Evolutionary conservation across 805 yeast genomes (phyloP).

Genomic region (Metschnikowia chrysomelidarum): DNA sequence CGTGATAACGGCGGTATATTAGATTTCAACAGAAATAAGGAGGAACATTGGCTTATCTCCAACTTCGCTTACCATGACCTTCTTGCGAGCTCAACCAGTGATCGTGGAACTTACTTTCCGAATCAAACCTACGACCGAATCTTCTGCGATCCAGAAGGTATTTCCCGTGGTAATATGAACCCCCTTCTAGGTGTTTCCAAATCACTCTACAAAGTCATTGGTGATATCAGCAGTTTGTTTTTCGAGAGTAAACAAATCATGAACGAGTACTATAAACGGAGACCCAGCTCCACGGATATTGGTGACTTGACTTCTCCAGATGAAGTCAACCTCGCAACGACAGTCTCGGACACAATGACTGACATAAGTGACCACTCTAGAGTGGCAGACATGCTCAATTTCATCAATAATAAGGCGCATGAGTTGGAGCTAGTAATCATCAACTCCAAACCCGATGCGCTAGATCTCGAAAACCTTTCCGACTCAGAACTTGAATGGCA

Average conservation of each 20-base stretch:
- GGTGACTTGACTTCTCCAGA: constrained; percentile 4
- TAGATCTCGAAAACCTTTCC: constrained; percentile 39
- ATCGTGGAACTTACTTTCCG: constrained; percentile 65
- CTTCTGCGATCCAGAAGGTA: constrained; percentile 36
- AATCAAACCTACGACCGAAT: constrained; percentile 56
- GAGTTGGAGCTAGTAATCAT: constrained; percentile 50
- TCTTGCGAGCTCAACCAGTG: constrained; percentile 57
- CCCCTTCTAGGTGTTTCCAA: constrained; percentile 74
- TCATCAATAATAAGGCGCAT: constrained; percentile 31
- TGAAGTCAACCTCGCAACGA: constrained; percentile 1
- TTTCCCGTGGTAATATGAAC: constrained; percentile 48
- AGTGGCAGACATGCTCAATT: constrained; percentile 18
- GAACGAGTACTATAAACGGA: constrained; percentile 12
- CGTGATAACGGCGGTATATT: constrained; percentile 62
- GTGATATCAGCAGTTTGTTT: constrained; percentile 63
- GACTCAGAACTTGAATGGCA: constrained; percentile 61
- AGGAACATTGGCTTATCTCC: constrained; percentile 69
- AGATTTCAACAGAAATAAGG: constrained; percentile 48
- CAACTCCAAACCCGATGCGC: constrained; percentile 49
- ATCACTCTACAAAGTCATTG: constrained; percentile 62
- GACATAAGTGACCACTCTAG: constrained; percentile 9
- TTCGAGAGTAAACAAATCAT: constrained; percentile 44
- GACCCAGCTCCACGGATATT: background rate
- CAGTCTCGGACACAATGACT: background rate
- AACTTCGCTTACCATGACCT: constrained; percentile 83